Percentiles rank a stretch among this genome's conserved stretches.
Conservation (phyloP, 2,329 filamentous ascomycete genomes). For the Monilinia laxa region DNA sequence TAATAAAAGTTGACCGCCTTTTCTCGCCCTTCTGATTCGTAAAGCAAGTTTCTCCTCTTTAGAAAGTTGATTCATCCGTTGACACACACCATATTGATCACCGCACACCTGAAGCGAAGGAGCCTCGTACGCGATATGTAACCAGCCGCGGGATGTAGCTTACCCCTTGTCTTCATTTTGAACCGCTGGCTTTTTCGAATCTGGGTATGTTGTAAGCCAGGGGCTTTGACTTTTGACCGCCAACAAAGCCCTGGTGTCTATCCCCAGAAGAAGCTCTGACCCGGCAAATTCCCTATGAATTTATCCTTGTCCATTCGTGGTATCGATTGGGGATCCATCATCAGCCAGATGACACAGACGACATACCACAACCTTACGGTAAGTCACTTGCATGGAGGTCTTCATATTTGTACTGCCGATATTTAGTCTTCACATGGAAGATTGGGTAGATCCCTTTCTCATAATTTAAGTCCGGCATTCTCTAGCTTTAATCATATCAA, state of each 20-base stretch:
- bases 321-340: slow-evolving; percentile 31
- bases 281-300: slow-evolving; percentile 29
- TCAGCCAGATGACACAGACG: slow-evolving; percentile 41
- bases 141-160: slow-evolving; percentile 23
- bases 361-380: slow-evolving; percentile 38
- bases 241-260: slow-evolving; percentile 32
- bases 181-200: slow-evolving; percentile 33
- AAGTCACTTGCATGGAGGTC: slow-evolving; percentile 39
- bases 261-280: slow-evolving; percentile 41
- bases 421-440: slow-evolving; percentile 37
- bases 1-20: slow-evolving; percentile 20
- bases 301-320: slow-evolving; percentile 33
- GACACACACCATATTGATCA: slow-evolving; percentile 31
- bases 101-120: slow-evolving; percentile 29
- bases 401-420: slow-evolving; percentile 39
- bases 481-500: slow-evolving; percentile 29
- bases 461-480: slow-evolving; percentile 27
- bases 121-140: slow-evolving; percentile 24
- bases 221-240: slow-evolving; percentile 39
- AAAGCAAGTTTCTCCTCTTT: slow-evolving; percentile 22
- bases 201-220: slow-evolving; percentile 36
- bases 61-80: slow-evolving; percentile 22
- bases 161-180: slow-evolving; percentile 26
- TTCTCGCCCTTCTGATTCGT: slow-evolving; percentile 13
- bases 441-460: slow-evolving; percentile 32